These are phyloP conservation scores for Cordyceps cicadae DNA, from an alignment of 2,329 filamentous ascomycete genomes.

Conservation along the genomic window DNA sequence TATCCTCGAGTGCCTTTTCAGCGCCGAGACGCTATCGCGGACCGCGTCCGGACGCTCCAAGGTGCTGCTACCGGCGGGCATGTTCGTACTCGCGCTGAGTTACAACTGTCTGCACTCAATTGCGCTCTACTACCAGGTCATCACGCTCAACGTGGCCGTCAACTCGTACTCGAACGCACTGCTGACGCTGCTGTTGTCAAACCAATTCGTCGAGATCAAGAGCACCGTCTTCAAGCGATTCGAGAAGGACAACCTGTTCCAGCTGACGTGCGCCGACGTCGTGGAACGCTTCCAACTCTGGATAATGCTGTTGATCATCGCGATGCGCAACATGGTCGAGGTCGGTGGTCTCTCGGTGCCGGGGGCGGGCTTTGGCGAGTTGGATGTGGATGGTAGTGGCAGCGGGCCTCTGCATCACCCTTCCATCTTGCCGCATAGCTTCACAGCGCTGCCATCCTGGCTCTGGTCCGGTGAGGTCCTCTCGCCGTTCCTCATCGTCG, in stretches of 20 bases:
- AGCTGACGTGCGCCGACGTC: constrained; percentile 91
- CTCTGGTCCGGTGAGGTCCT: constrained; percentile 72
- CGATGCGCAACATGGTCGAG: constrained; percentile 90
- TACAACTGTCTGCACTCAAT: constrained; percentile 88
- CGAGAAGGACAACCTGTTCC: constrained; percentile 95
- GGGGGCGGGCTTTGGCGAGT: constrained; percentile 39
- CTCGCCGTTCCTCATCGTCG: constrained; percentile 85
- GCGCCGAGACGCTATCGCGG: constrained; percentile 81
- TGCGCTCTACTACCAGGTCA: constrained; percentile 91
- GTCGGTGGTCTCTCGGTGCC: constrained; percentile 72
- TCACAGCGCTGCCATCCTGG: constrained; percentile 81
- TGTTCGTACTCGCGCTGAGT: constrained; percentile 76
- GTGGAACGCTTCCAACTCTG: constrained; percentile 96
- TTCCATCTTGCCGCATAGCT: constrained; percentile 80
- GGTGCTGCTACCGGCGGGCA: constrained; percentile 76
- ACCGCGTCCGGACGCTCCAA: constrained; percentile 86
- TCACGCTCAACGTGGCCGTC: constrained; percentile 93
- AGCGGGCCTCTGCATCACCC: constrained; percentile 54
- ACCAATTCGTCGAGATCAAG: constrained; percentile 99
- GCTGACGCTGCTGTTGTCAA: constrained; percentile 84
- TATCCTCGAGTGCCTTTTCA: constrained; percentile 91
- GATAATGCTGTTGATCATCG: constrained; percentile 96
- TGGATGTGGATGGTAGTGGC: constrained; percentile 39
- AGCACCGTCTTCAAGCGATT: constrained; percentile 98
- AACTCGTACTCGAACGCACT: constrained; percentile 98